Conservation (phyloP, 2,329 filamentous ascomycete genomes). For the Botrytis paeoniae region DNA sequence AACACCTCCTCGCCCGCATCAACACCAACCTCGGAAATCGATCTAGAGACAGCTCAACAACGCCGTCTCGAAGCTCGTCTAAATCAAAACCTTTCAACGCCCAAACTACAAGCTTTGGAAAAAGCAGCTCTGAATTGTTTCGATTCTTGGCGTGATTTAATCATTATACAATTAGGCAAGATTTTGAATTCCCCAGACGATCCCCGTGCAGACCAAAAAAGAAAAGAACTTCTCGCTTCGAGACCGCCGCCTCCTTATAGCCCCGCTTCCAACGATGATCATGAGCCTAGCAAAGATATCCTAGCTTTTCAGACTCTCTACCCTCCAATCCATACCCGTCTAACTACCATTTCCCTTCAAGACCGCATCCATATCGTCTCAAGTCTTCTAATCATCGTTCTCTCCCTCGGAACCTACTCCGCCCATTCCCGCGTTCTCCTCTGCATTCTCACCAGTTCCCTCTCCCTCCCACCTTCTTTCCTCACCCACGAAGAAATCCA, state of each 20-base stretch:
- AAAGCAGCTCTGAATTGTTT: constrained; percentile 64
- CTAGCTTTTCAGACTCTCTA: constrained; percentile 51
- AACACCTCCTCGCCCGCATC: not conserved
- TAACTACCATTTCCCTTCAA: constrained; percentile 53
- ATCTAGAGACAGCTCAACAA: constrained; percentile 24
- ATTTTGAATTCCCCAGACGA: constrained; percentile 53
- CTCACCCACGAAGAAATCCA: constrained; percentile 70
- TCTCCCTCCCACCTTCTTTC: constrained; percentile 57
- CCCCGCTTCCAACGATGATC: constrained; percentile 21
- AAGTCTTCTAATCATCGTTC: constrained; percentile 65
- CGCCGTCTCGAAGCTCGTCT: constrained; percentile 28
- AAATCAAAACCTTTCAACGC: constrained; percentile 26
- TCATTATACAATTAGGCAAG: constrained; percentile 68
- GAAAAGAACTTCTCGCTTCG: constrained; percentile 36
- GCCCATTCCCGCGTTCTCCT: constrained; percentile 69
- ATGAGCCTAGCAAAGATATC: constrained; percentile 41
- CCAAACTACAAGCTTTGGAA: constrained; percentile 41
- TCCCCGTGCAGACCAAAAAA: constrained; percentile 46
- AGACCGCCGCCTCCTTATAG: constrained; percentile 25
- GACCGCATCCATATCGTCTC: constrained; percentile 65
- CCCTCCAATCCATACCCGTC: constrained; percentile 51
- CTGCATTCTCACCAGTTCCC: constrained; percentile 64
- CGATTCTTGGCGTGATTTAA: constrained; percentile 71
- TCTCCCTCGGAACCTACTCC: constrained; percentile 71
- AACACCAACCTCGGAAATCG: not conserved